Conservation (phyloP, 2,329 filamentous ascomycete species). For the Ambrosiella xylebori region DNA sequence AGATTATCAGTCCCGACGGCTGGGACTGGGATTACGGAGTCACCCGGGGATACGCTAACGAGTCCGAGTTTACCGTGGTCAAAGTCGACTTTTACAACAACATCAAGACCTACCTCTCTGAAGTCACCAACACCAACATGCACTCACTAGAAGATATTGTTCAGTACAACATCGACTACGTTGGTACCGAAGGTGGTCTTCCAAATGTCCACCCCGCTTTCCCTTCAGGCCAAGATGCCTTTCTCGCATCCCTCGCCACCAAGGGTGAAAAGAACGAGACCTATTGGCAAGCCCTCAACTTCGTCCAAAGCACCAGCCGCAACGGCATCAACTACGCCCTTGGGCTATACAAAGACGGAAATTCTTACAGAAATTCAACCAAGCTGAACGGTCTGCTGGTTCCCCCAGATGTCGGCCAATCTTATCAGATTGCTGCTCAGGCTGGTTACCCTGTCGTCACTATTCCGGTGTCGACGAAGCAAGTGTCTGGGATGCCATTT, state of each 20-base stretch:
- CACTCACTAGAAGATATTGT: slow-evolving; percentile 48
- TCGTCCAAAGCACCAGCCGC: slow-evolving; percentile 40
- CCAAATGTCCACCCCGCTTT: slow-evolving; percentile 44
- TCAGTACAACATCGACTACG: slow-evolving; percentile 44
- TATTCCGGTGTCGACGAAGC: slow-evolving; percentile 42
- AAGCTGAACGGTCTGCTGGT: slow-evolving; percentile 47
- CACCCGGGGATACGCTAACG: slow-evolving; percentile 45
- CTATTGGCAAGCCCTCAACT: slow-evolving; percentile 49
- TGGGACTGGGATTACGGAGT: slow-evolving; percentile 60
- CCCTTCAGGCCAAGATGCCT: slow-evolving; percentile 52
- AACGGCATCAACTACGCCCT: slow-evolving; percentile 56
- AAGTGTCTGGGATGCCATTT: slow-evolving; percentile 19
- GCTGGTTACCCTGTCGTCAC: slow-evolving; percentile 61
- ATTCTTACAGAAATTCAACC: slow-evolving; percentile 1
- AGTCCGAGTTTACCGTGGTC: slow-evolving; percentile 57
- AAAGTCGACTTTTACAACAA: slow-evolving; percentile 53
- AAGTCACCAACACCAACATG: slow-evolving; percentile 43
- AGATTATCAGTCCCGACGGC: slow-evolving; percentile 45
- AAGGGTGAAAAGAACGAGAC: slow-evolving; percentile 45
- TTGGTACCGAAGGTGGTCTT: slow-evolving; percentile 48
- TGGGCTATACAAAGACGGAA: slow-evolving; percentile 19
- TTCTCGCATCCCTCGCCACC: slow-evolving; percentile 43
- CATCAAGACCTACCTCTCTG: slow-evolving; percentile 43
- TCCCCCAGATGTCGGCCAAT: slow-evolving; percentile 49
- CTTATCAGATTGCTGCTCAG: slow-evolving; percentile 54